Base-by-base conservation (phyloP, 2,329 filamentous ascomycete genomes). In the Pseudopyricularia javanii region DNA sequence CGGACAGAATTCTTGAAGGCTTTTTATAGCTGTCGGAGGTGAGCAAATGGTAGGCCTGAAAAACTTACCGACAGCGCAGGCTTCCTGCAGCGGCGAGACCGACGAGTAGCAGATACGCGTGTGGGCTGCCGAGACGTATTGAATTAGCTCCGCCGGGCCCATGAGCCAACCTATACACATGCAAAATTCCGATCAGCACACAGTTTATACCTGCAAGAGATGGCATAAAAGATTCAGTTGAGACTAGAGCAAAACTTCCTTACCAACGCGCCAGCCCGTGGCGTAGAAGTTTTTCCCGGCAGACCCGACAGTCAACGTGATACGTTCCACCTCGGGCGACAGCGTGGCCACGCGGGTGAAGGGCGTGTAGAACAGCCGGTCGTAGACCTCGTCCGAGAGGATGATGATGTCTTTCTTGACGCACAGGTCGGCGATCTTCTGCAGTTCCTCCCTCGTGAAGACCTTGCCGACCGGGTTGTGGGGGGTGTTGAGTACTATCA, bases 261-360 rank as follows among this genome's bases (percentile, higher is more conserved):
- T 60, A 73, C 74, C 80, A 4, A 97, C 91, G 54, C 93, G 84
- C 93, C 93, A 98, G 49, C 93, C 93, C 0, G 93, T 98, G 54
- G 88, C 89, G 64, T 97, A 97, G 70, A 98, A 98, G 74, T 93
- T 94, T 78, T 98, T 98, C 61, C 93, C 93, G 1, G 90, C 93
- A 0, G 90, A 95, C 20, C 93, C 93, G 30, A 98, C 93, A 0
- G 93, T 97, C 49, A 98, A 70, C 4, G 93, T 97, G 59, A 95
- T 77, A 54, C 81, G 81, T 60, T 90, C 90, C 51, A 97, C 82
- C 66, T 96, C 90, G 0, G 91, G 90, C 0, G 89, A 95, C 17
- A 98, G 74, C 0, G 90, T 96, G 24, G 88, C 88, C 53, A 97
- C 85, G 60, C 93, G 82, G 1, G 91, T 97, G 65, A 97, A 98